Conservation (phyloP, 352 stramenopile species). For the Albugo candida region DNA sequence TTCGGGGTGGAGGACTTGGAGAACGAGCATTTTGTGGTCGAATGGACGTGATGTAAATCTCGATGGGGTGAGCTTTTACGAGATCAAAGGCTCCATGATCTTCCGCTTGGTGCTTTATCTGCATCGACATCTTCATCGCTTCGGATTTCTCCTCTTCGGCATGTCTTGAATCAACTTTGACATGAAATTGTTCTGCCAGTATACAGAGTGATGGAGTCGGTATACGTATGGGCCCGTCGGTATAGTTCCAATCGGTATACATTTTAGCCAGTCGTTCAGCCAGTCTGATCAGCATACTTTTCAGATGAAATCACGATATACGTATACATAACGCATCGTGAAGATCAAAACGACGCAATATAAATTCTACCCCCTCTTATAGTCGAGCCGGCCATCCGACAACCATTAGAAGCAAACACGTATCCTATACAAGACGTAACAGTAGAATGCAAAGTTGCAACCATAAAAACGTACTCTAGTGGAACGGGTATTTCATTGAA, state of each 20-base stretch:
- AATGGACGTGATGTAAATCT: slow-evolving; percentile 98
- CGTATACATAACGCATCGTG: slow-evolving; percentile 34
- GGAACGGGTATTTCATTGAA: slow-evolving; percentile 6
- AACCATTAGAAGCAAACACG: slow-evolving; percentile 57
- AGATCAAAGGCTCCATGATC: too few species aligned
- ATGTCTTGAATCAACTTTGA: slow-evolving; percentile 1
- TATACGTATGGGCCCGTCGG: neutral
- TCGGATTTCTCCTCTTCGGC: slow-evolving; percentile 26
- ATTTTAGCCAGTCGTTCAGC: slow-evolving; percentile 8
- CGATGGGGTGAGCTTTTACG: too few species aligned
- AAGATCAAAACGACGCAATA: slow-evolving; percentile 59
- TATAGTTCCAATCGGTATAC: too few species aligned
- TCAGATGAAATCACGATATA: slow-evolving; percentile 25
- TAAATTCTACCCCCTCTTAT: slow-evolving; percentile 24
- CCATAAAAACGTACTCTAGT: slow-evolving; percentile 9
- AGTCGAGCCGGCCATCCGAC: slow-evolving; percentile 32
- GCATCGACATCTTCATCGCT: slow-evolving; percentile 28
- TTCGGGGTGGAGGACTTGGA: slow-evolving; percentile 92
- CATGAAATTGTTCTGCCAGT: slow-evolving; percentile 5
- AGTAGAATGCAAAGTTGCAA: neutral
- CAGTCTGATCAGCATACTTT: slow-evolving; percentile 69
- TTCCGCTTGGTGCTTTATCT: slow-evolving; percentile 17
- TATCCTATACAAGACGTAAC: slow-evolving; percentile 12
- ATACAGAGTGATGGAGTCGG: neutral
- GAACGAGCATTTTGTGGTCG: slow-evolving; percentile 94